phyloP scores from a whole-genome alignment of 2,329 filamentous ascomycete genomes.

The Nothopassalora personata region DNA sequence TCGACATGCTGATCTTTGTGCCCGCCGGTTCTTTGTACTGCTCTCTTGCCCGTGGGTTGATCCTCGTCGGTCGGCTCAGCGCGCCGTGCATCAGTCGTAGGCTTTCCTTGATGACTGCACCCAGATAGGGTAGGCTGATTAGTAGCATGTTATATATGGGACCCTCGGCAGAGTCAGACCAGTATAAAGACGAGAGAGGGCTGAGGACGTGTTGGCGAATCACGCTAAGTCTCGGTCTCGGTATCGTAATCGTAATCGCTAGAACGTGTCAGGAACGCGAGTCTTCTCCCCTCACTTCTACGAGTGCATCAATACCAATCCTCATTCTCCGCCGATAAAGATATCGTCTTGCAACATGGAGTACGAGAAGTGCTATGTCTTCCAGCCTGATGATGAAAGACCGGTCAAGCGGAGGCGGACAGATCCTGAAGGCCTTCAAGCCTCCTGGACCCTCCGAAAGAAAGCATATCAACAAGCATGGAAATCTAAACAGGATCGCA shows the following conservation, averaged over 20 bases:
- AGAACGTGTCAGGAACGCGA: no score
- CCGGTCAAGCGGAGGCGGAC: slow-evolving; percentile 40
- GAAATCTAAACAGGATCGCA: slow-evolving; percentile 57
- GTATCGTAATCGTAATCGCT: neutral
- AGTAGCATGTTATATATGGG: neutral
- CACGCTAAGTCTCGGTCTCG: neutral
- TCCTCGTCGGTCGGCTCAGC: slow-evolving; percentile 3
- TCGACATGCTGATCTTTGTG: slow-evolving; percentile 6
- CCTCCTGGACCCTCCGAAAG: slow-evolving; percentile 48
- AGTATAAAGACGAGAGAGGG: neutral
- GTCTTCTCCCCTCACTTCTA: neutral
- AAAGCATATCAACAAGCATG: slow-evolving; percentile 59
- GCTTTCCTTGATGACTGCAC: slow-evolving; percentile 6
- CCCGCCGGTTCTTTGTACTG: slow-evolving; percentile 3
- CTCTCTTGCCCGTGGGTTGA: slow-evolving; percentile 1
- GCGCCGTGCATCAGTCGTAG: slow-evolving; percentile 9
- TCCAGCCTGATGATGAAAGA: slow-evolving; percentile 34
- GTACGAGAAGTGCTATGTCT: slow-evolving; percentile 46
- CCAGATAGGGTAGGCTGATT: slow-evolving; percentile 3
- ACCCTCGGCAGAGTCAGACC: slow-evolving; percentile 2
- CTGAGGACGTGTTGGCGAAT: no score
- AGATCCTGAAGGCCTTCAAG: slow-evolving; percentile 29
- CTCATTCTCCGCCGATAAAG: neutral
- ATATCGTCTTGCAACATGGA: slow-evolving; percentile 37
- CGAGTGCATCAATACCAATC: neutral